Evolutionary conservation across 176 grass and related monocot genomes (phyloP).

Genomic region (Cenchrus americanus): DNA sequence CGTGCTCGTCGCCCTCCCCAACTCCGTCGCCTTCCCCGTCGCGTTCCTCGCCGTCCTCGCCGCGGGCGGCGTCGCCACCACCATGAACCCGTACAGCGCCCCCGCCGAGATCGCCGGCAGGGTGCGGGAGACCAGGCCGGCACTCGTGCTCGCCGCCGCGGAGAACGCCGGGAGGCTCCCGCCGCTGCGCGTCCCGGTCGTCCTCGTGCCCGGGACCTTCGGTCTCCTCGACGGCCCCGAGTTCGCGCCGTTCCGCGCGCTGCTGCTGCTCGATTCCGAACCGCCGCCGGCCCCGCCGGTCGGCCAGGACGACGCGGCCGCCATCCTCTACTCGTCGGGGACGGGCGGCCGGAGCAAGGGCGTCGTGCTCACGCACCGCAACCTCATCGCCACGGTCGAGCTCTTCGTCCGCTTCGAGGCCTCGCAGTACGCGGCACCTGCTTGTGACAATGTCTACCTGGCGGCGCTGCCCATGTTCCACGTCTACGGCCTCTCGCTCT

Average conservation of each 20-base stretch:
- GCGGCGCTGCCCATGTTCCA: slow-evolving; percentile 89
- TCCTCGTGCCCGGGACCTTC: slow-evolving; percentile 60
- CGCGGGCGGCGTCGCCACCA: slow-evolving; percentile 50
- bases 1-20: slow-evolving; percentile 68
- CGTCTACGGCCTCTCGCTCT: slow-evolving; percentile 84
- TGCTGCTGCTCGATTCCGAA: slow-evolving; percentile 46
- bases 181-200: slow-evolving; percentile 34
- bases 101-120: slow-evolving; percentile 60
- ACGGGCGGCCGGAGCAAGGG: slow-evolving; percentile 78
- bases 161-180: slow-evolving; percentile 44
- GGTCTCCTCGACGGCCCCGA: neutral
- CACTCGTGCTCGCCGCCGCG: slow-evolving; percentile 51
- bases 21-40: slow-evolving; percentile 69
- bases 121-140: slow-evolving; percentile 19
- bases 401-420: slow-evolving; percentile 76
- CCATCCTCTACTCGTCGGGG: slow-evolving; percentile 87
- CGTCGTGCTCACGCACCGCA: slow-evolving; percentile 74
- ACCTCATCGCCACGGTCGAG: slow-evolving; percentile 76
- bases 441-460: slow-evolving; percentile 78
- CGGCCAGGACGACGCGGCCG: slow-evolving; percentile 63
- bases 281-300: slow-evolving; percentile 15
- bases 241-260: slow-evolving; percentile 47
- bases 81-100: slow-evolving; percentile 66
- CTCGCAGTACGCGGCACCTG: slow-evolving; percentile 56
- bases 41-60: slow-evolving; percentile 66